Base-by-base conservation (phyloP, 495 filamentous ascomycete species). In the Neurospora sp. region DNA sequence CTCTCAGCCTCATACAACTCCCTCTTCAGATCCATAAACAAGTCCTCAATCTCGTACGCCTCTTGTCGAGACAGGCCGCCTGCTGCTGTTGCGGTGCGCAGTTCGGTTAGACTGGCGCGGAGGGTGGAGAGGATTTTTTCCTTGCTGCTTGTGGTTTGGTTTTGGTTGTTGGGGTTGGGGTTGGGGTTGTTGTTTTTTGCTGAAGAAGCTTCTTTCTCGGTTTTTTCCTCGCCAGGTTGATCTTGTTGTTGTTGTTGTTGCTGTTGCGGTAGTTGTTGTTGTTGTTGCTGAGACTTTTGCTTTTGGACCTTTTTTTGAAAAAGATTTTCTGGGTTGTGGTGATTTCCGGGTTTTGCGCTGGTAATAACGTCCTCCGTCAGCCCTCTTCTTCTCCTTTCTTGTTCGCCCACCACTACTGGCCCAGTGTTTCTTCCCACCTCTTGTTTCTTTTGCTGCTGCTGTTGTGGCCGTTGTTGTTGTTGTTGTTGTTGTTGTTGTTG, bases 1-100 rank as follows among this genome's bases (percentile, higher is more conserved):
- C 82, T 83, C 73, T 86, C 85, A 42, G 89, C 91, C 69, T 89
- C 87, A 76, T 89, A 89, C 74, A 90, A 81, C 75, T 89, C 87
- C 72, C 87, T 84, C 72, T 87, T 89, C 76, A 90, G 87, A 77
- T 91, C 88, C 82, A 91, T 89, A 73, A 91, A 85, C 76, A 91
- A 79, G 74, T 91, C 88, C 73, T 93, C 91, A 71, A 91, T 85
- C 75, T 87, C 83, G 42, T 85, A 85, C 40, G 89, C 83, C 70
- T 88, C 85, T 66, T 83, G 77, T 11, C 85, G 80, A 27, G 85
- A 84, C 71, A 92, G 75, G 53, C 53, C 53, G 53, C 53, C 53
- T 66, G 53, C 0, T 10, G 53, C 27, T 38, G 78, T 82, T 48
- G 85, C 84, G 14, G 76, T 75, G 71, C 86, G 85, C 70, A 91